Evolutionary conservation across 768 basidiomycete species (phyloP).

Genomic region (Boletus reticulatus): DNA sequence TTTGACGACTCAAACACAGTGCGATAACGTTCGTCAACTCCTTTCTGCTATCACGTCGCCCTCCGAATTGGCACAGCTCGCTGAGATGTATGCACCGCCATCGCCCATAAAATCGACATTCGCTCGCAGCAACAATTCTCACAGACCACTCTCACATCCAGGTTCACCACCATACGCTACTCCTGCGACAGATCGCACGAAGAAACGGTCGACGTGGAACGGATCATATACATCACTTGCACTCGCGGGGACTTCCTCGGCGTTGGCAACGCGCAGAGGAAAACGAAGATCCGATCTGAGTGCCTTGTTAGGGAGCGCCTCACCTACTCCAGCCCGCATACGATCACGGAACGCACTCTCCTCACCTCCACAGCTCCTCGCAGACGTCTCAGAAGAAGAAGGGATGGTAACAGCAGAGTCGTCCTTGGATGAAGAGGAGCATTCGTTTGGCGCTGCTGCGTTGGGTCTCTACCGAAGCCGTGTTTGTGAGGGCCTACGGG

Average conservation of each 20-base stretch:
- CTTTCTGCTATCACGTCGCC: conserved; percentile 75
- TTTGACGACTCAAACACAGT: conserved; percentile 74
- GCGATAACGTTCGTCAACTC: conserved; percentile 77
- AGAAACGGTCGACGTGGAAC: conserved; percentile 76
- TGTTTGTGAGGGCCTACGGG: conserved; percentile 47
- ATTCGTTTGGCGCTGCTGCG: conserved; percentile 60
- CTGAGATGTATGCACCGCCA: conserved; percentile 88
- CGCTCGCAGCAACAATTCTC: conserved; percentile 23
- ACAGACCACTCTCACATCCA: conserved; percentile 47
- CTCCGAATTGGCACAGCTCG: conserved; percentile 67
- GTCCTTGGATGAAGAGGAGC: conserved; percentile 24
- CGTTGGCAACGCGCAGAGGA: conserved; percentile 43
- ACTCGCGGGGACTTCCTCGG: conserved; percentile 42
- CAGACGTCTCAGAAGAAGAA: conserved; percentile 43
- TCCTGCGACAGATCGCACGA: conserved; percentile 23
- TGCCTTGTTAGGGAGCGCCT: conserved; percentile 39
- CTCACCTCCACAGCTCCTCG: conserved; percentile 30
- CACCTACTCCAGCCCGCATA: conserved; percentile 20
- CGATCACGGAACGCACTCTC: conserved; percentile 43
- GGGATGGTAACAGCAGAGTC: conserved; percentile 23
- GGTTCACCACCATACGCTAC: conserved; percentile 21
- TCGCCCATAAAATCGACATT: conserved; percentile 45
- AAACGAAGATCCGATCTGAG: conserved; percentile 57
- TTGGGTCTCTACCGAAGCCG: conserved; percentile 58
- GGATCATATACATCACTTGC: conserved; percentile 59